phyloP scores from a whole-genome alignment of 2,329 filamentous ascomycete genomes.

The Dichotomopilus funicola region DNA sequence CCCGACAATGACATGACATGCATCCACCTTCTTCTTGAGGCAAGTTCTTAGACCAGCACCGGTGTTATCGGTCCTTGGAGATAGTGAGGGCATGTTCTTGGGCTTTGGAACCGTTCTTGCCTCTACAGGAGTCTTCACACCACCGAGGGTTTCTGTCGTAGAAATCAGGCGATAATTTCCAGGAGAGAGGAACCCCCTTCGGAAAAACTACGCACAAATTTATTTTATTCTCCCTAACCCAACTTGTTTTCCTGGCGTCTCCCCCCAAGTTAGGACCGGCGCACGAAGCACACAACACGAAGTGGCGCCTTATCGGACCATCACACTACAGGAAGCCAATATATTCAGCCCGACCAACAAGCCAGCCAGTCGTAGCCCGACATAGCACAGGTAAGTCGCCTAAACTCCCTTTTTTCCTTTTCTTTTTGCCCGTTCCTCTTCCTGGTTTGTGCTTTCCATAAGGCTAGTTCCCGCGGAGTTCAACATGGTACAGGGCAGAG shows the following conservation, averaged over 20 bases:
- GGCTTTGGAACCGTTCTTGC: too few species aligned
- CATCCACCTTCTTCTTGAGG: too few species aligned
- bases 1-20: too few species aligned
- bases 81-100: too few species aligned
- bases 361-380: not conserved
- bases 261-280: not conserved
- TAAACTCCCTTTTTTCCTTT: not conserved
- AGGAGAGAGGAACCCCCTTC: too few species aligned
- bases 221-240: not conserved
- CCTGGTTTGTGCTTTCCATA: too few species aligned
- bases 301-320: not conserved
- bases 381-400: conserved; percentile 1
- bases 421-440: too few species aligned
- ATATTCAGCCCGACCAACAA: not conserved
- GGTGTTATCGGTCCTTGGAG: too few species aligned
- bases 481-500: not conserved
- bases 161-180: too few species aligned
- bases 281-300: not conserved
- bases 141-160: too few species aligned
- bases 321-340: conserved; percentile 12
- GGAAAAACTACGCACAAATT: not conserved
- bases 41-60: too few species aligned
- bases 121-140: too few species aligned
- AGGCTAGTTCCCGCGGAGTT: not conserved
- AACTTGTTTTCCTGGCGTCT: not conserved